Evolutionary conservation across 345 rosid species (phyloP).

Genomic region (Pelargonium nanum): DNA sequence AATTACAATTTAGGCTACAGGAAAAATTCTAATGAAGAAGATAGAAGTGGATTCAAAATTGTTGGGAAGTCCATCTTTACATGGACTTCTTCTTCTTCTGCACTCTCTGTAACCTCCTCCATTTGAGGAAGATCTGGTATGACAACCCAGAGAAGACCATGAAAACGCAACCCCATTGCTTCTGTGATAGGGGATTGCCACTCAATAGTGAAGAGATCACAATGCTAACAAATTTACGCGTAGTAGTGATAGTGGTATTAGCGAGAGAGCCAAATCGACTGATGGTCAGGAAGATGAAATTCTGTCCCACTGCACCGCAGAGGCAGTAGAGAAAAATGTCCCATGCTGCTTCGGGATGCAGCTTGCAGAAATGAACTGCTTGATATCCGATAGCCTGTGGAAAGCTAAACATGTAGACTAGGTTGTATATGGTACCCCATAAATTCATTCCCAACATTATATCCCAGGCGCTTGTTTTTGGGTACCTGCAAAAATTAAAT

Average conservation of each 20-base stretch:
- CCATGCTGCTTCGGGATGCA: slow-evolving; percentile 86
- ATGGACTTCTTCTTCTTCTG: slow-evolving; percentile 66
- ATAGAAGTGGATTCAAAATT: not conserved
- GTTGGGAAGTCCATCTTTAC: slow-evolving; percentile 15
- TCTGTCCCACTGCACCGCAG: slow-evolving; percentile 92
- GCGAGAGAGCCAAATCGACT: slow-evolving; percentile 90
- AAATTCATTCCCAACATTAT: slow-evolving; percentile 96
- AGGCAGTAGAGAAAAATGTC: slow-evolving; percentile 79
- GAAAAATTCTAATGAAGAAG: not conserved
- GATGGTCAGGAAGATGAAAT: slow-evolving; percentile 89
- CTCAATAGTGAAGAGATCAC: slow-evolving; percentile 81
- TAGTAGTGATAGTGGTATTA: slow-evolving; percentile 88
- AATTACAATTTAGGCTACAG: not conserved
- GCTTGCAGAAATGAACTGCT: slow-evolving; percentile 69
- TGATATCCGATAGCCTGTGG: slow-evolving; percentile 63
- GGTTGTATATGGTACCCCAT: slow-evolving; percentile 90
- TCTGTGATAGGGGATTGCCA: slow-evolving; percentile 73
- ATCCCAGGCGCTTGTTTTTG: slow-evolving; percentile 84
- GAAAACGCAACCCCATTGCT: slow-evolving; percentile 88
- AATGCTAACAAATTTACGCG: slow-evolving; percentile 86
- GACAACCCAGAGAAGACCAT: slow-evolving; percentile 97
- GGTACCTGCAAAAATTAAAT: slow-evolving; percentile 35
- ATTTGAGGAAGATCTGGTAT: slow-evolving; percentile 82
- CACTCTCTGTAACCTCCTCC: slow-evolving; percentile 62
- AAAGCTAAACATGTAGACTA: slow-evolving; percentile 83